Percentiles rank a stretch among this genome's conserved stretches.
phyloP scores from a whole-genome alignment of 495 filamentous ascomycete genomes.

The Lichenothelia convexa region DNA sequence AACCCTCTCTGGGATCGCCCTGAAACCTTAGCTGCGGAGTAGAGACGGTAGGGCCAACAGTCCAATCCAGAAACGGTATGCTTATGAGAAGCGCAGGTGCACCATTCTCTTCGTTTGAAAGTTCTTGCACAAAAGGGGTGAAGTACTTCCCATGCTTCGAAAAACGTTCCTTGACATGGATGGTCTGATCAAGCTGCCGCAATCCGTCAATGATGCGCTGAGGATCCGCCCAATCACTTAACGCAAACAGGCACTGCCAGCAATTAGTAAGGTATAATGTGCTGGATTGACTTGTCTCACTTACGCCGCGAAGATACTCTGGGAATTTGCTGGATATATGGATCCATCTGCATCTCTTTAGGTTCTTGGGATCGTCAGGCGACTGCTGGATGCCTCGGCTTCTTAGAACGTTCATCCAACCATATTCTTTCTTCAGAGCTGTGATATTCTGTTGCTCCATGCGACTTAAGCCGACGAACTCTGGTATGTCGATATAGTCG shows the following conservation, averaged over 20 bases:
- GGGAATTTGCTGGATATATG: constrained; percentile 23
- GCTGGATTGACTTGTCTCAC: neutral
- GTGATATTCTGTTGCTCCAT: constrained; percentile 17
- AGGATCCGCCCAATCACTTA: constrained; percentile 12
- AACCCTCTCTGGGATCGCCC: constrained; percentile 20
- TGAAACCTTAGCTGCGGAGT: constrained; percentile 21
- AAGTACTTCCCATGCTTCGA: constrained; percentile 25
- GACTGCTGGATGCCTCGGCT: constrained; percentile 10
- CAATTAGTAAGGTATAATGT: neutral
- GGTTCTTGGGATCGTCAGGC: constrained; percentile 9
- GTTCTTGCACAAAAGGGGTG: constrained; percentile 19
- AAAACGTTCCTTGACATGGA: constrained; percentile 20
- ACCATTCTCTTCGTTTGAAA: constrained; percentile 7
- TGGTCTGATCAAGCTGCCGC: constrained; percentile 14
- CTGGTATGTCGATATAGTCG: too few species aligned
- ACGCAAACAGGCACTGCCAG: constrained; percentile 10
- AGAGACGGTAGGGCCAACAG: constrained; percentile 13
- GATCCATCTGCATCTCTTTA: constrained; percentile 20
- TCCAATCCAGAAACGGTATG: constrained; percentile 23
- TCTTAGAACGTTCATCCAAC: constrained; percentile 21
- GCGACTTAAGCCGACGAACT: too few species aligned
- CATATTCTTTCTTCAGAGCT: constrained; percentile 17
- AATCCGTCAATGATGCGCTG: constrained; percentile 4
- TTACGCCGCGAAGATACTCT: constrained; percentile 19
- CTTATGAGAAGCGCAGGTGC: constrained; percentile 18